Evolutionary conservation across 2,329 filamentous ascomycete species (phyloP), one percentile per base, ranked within the genome.

Genomic region (Pseudocercospora eumusae): DNA sequence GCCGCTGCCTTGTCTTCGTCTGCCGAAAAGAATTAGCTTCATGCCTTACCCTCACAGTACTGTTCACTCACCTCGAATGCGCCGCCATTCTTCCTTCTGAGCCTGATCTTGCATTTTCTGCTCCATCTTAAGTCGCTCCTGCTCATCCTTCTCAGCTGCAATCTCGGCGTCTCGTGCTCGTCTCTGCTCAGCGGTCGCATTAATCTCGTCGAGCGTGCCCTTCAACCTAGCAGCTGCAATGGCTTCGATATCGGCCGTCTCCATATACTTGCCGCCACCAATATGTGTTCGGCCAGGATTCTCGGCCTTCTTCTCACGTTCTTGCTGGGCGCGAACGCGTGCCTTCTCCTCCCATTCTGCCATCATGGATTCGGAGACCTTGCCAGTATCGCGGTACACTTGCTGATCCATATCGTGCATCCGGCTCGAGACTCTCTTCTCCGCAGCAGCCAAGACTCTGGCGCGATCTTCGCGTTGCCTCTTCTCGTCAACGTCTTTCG

Each of bases 201-300:
- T 87, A 64, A 97, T 95, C 66, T 96, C 90, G 67, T 96, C 88
- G 5, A 97, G 75, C 0, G 95, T 86, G 4, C 93, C 93, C 74
- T 93, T 90, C 15, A 97, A 84, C 67, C 88, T 86, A 50, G 84
- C 86, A 11, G 86, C 84, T 2, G 93, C 93, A 67, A 96, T 90
- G 5, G 86, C 86, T 66, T 97, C 87, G 15, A 97, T 86, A 53
- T 92, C 90, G 4, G 86, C 82, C 68, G 89, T 86, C 40, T 92
- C 86, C 80, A 97, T 87, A 70, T 88, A 92, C 71, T 85, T 91
- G 7, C 92, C 91, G 49, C 89, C 88, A 4, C 93, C 93, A 59
- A 97, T 86, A 66, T 95, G 83, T 68, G 86, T 78, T 70, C 79
- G 82, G 55, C 84, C 82, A 49, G 84, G 79, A 54, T 84, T 83